A percentile compares a stretch with the other conserved stretches of the same genome.
phyloP scores from a whole-genome alignment of 2,329 filamentous ascomycete species.

The Paraphaeosphaeria minitans region DNA sequence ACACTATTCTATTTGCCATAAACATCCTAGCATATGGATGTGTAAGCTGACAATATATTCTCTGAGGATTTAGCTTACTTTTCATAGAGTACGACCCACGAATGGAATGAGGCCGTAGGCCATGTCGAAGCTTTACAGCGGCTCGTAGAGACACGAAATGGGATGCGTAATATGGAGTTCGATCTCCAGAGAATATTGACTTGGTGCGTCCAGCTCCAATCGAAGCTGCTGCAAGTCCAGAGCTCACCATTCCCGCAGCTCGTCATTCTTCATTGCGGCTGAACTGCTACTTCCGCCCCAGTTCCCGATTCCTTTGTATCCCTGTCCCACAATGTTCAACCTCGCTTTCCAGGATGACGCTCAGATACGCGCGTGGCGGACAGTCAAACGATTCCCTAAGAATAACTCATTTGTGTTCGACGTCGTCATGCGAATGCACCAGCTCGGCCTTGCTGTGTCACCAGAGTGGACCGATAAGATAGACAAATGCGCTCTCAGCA shows the following conservation, averaged over 20 bases:
- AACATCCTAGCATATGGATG: constrained; percentile 24
- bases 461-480: constrained; percentile 21
- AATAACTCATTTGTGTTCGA: constrained; percentile 28
- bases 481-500: constrained; percentile 22
- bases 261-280: constrained; percentile 15
- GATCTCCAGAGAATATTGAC: constrained; percentile 25
- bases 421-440: constrained; percentile 22
- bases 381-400: constrained; percentile 30
- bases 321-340: constrained; percentile 11
- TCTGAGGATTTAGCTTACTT: neutral
- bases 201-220: constrained; percentile 15
- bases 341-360: constrained; percentile 28
- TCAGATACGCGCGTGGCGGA: constrained; percentile 28
- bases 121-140: constrained; percentile 25
- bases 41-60: constrained; percentile 16
- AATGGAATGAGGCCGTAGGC: constrained; percentile 23
- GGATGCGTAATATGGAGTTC: constrained; percentile 23
- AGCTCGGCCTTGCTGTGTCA: constrained; percentile 22
- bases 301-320: constrained; percentile 19
- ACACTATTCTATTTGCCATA: constrained; percentile 24
- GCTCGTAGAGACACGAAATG: constrained; percentile 21
- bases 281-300: constrained; percentile 15
- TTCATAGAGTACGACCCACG: constrained; percentile 19
- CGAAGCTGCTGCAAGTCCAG: neutral
- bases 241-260: constrained; percentile 15